Evolutionary conservation across 441 rosid species (phyloP).

Genomic region (Erodium chrysanthum): DNA sequence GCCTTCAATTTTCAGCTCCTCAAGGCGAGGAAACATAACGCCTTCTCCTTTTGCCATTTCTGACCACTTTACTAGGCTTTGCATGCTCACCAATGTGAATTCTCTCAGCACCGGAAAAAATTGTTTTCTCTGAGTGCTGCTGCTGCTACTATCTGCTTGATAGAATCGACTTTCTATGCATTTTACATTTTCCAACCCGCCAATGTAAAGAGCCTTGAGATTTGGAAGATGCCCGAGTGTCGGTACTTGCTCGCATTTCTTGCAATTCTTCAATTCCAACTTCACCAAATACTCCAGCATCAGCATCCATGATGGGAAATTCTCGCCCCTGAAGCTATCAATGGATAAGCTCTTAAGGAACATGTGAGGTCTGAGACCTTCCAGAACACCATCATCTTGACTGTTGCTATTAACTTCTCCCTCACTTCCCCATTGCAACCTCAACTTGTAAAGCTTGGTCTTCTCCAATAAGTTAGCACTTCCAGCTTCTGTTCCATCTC

Average conservation of each 20-base stretch:
- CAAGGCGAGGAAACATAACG: conserved; percentile 21
- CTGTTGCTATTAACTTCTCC: not conserved
- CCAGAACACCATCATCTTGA: conserved; percentile 2
- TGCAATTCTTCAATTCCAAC: conserved; percentile 3
- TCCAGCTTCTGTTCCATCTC: not conserved
- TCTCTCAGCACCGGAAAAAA: conserved; percentile 12
- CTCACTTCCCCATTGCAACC: conserved; percentile 2
- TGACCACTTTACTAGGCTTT: not conserved
- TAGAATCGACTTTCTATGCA: not conserved
- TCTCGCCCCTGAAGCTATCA: not conserved
- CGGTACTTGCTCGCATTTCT: conserved; percentile 9
- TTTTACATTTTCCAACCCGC: not conserved
- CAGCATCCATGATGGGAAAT: not conserved
- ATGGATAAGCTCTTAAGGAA: not conserved
- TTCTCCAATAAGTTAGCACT: not conserved
- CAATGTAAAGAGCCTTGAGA: conserved; percentile 10
- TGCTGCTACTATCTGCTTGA: not conserved
- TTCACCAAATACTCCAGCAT: conserved; percentile 1
- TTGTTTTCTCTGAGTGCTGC: not conserved
- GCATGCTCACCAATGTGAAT: not conserved
- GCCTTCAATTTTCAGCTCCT: not conserved
- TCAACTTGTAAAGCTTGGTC: conserved; percentile 7
- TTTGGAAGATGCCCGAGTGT: conserved; percentile 8
- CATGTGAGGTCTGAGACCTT: conserved; percentile 14
- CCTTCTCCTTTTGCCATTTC: not conserved